Percentiles rank a stretch among this genome's conserved stretches.
phyloP scores from a whole-genome alignment of 768 basidiomycete species.

The Collybiopsis confluens region DNA sequence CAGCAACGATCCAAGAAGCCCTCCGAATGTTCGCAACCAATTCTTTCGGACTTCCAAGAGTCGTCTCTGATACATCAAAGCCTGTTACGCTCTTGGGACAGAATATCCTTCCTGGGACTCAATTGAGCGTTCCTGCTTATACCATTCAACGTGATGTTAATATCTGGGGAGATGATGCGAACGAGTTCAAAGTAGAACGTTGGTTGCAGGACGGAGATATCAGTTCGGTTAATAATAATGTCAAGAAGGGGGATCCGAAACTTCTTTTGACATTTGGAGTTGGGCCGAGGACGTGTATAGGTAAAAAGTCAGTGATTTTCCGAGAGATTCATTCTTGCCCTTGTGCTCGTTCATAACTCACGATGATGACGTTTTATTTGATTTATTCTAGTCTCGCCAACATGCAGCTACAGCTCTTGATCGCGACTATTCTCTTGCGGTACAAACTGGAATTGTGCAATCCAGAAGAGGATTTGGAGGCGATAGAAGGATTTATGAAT shows the following conservation, averaged over 20 bases:
- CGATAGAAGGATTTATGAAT: constrained; percentile 10
- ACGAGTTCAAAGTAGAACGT: not conserved
- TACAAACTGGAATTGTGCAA: constrained; percentile 7
- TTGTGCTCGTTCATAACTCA: not conserved
- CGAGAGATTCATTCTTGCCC: not conserved
- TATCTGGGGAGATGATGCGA: constrained; percentile 3
- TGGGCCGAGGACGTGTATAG: constrained; percentile 10
- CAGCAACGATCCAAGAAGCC: constrained; percentile 2
- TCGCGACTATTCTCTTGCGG: constrained; percentile 4
- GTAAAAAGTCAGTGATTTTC: constrained; percentile 9
- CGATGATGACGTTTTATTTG: not conserved
- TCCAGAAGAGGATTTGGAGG: constrained; percentile 4
- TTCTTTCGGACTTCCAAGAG: constrained; percentile 1
- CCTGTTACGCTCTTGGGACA: not conserved
- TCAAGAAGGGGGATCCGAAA: constrained; percentile 6
- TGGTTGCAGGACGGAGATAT: not conserved
- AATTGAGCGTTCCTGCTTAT: constrained; percentile 5
- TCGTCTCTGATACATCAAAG: not conserved
- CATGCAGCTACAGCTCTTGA: constrained; percentile 9
- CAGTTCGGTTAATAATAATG: not conserved
- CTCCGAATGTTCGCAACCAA: constrained; percentile 5
- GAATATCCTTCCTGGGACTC: not conserved
- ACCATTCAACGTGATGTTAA: not conserved
- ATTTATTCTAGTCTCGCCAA: constrained; percentile 1
- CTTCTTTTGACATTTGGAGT: constrained; percentile 9